phyloP scores from a whole-genome alignment of 2,329 filamentous ascomycete genomes.

The Cladosporium velox region DNA sequence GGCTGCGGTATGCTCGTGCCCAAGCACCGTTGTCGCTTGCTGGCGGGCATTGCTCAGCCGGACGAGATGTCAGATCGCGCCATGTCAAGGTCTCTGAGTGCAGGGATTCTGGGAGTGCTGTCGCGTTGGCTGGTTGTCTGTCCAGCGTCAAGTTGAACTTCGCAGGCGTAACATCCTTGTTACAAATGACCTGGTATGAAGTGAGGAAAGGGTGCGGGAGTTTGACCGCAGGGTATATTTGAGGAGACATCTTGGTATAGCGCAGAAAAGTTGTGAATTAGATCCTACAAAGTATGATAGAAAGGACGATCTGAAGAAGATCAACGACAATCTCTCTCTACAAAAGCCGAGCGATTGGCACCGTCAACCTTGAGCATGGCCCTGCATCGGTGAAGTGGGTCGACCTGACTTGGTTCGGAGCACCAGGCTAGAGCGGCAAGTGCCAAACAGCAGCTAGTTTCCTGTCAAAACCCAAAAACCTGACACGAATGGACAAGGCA shows the following conservation, averaged over 20 bases:
- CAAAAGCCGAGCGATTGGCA: slow-evolving; percentile 3
- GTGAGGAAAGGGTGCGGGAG: slow-evolving; percentile 52
- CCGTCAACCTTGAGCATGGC: neutral
- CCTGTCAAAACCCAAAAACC: slow-evolving; percentile 9
- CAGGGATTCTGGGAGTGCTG: slow-evolving; percentile 40
- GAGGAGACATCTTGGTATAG: neutral
- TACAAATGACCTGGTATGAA: slow-evolving; percentile 41
- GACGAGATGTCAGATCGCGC: slow-evolving; percentile 38
- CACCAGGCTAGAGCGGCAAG: slow-evolving; percentile 9
- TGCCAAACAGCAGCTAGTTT: slow-evolving; percentile 16
- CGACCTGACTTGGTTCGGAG: slow-evolving; percentile 8
- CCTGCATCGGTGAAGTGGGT: slow-evolving; percentile 12
- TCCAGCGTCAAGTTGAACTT: slow-evolving; percentile 40
- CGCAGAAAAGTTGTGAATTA: neutral
- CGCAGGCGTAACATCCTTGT: slow-evolving; percentile 22
- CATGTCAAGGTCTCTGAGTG: slow-evolving; percentile 44
- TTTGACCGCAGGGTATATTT: slow-evolving; percentile 42
- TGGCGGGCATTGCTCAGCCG: slow-evolving; percentile 31
- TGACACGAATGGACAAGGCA: neutral
- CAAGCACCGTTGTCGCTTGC: slow-evolving; percentile 39
- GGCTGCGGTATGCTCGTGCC: slow-evolving; percentile 50
- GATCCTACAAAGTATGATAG: neutral
- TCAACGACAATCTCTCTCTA: neutral
- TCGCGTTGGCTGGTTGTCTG: slow-evolving; percentile 37
- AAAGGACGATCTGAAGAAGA: slow-evolving; percentile 5